Percentiles rank a stretch among this genome's conserved stretches.
phyloP scores from a whole-genome alignment of 768 basidiomycete species.

The Xerocomellus intermedius region DNA sequence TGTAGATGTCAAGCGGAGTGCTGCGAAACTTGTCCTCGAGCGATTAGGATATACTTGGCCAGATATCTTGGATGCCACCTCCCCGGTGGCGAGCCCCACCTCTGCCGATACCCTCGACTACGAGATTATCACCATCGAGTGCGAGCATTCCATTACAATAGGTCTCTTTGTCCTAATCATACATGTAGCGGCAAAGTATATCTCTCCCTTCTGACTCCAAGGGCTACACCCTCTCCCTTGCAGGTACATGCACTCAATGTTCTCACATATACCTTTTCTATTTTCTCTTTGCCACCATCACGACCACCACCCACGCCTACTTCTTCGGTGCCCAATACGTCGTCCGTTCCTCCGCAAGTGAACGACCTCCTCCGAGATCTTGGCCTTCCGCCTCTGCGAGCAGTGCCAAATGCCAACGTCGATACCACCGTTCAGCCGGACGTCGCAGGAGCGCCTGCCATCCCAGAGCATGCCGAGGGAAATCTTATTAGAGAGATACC shows the following conservation, averaged over 20 bases:
- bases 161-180: conserved; percentile 3
- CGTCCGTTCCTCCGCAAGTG: conserved; percentile 47
- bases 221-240: conserved; percentile 49
- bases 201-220: conserved; percentile 48
- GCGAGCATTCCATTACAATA: background rate
- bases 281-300: conserved; percentile 56
- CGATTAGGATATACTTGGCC: conserved; percentile 44
- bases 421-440: conserved; percentile 20
- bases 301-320: conserved; percentile 27
- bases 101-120: conserved; percentile 34
- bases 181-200: conserved; percentile 39
- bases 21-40: conserved; percentile 31
- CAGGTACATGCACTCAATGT: conserved; percentile 55
- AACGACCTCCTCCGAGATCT: conserved; percentile 64
- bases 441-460: conserved; percentile 15
- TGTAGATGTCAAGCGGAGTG: conserved; percentile 11
- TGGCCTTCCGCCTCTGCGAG: conserved; percentile 53
- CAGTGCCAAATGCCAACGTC: conserved; percentile 29
- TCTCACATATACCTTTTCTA: conserved; percentile 43
- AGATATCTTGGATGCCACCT: conserved; percentile 37
- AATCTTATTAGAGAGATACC: conserved; percentile 53
- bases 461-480: conserved; percentile 29
- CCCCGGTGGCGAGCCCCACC: conserved; percentile 22
- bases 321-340: conserved; percentile 24
- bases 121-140: conserved; percentile 23